Conservation (phyloP, 805 yeast genomes). For the Scheffersomyces coipomensis region DNA sequence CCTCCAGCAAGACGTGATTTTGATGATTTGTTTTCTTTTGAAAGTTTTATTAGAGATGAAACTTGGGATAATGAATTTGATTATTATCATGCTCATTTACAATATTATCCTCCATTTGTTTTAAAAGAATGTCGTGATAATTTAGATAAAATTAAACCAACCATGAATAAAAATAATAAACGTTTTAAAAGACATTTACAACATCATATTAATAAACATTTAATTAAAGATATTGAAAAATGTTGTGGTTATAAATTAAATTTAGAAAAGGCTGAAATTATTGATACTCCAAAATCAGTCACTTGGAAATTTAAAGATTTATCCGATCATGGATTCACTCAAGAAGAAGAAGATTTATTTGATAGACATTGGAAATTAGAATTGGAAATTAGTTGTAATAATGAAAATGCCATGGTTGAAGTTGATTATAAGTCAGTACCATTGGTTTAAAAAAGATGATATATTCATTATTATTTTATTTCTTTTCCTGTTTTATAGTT, state of each 20-base stretch:
- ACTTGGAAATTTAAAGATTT: slow-evolving; percentile 65
- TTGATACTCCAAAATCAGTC: slow-evolving; percentile 49
- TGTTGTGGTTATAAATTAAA: slow-evolving; percentile 59
- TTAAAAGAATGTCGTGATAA: slow-evolving; percentile 64
- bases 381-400: slow-evolving; percentile 64
- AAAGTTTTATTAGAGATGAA: slow-evolving; percentile 64
- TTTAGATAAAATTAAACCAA: slow-evolving; percentile 68
- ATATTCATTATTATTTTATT: background rate
- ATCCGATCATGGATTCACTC: slow-evolving; percentile 53
- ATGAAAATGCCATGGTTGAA: slow-evolving; percentile 63
- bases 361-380: slow-evolving; percentile 65
- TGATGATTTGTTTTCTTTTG: slow-evolving; percentile 64
- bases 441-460: too few species aligned
- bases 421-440: slow-evolving; percentile 65
- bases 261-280: slow-evolving; percentile 46
- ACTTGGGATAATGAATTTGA: slow-evolving; percentile 76
- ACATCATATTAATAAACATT: slow-evolving; percentile 72
- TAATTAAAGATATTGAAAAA: slow-evolving; percentile 62
- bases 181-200: slow-evolving; percentile 72
- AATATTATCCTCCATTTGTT: slow-evolving; percentile 74
- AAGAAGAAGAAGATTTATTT: slow-evolving; percentile 42
- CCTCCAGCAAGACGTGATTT: slow-evolving; percentile 50
- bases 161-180: slow-evolving; percentile 67
- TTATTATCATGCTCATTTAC: slow-evolving; percentile 62
- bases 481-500: background rate